Percentiles rank a stretch among this genome's conserved stretches.
phyloP scores from a whole-genome alignment of 2,329 filamentous ascomycete genomes.

The Aspergillus glaucus region DNA sequence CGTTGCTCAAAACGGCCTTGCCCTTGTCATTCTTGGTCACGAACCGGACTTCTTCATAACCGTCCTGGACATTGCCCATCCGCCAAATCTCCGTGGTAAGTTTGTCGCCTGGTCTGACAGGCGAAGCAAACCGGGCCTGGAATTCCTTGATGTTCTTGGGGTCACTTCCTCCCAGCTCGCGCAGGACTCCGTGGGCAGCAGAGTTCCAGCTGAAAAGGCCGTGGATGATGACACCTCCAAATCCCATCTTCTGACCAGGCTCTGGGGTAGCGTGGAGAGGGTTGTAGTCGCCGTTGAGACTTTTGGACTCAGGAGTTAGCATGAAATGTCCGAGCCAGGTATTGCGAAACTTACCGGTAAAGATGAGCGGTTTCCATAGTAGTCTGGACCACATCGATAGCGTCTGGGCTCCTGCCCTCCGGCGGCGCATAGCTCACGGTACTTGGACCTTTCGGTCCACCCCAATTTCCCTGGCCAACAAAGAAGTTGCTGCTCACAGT shows the following conservation, averaged over 20 bases:
- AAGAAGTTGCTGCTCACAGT: conserved; percentile 69
- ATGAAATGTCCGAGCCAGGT: not conserved
- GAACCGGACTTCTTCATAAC: conserved; percentile 79
- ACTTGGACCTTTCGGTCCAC: conserved; percentile 78
- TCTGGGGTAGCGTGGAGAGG: conserved; percentile 83
- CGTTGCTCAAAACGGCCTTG: conserved; percentile 83
- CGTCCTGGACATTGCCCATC: conserved; percentile 55
- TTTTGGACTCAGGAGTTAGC: conserved; percentile 25
- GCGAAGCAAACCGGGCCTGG: conserved; percentile 79
- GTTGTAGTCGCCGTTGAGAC: conserved; percentile 91
- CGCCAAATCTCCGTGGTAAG: conserved; percentile 76
- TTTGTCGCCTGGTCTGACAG: conserved; percentile 77
- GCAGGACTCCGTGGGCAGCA: conserved; percentile 65
- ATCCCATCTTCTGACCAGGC: conserved; percentile 82
- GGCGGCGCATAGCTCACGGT: conserved; percentile 73
- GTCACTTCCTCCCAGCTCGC: conserved; percentile 67
- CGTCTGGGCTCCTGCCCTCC: conserved; percentile 63
- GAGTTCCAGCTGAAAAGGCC: conserved; percentile 85
- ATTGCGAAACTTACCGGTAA: conserved; percentile 51
- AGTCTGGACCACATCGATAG: conserved; percentile 63
- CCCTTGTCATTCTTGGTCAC: conserved; percentile 69
- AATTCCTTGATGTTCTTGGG: conserved; percentile 80
- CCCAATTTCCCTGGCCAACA: conserved; percentile 76
- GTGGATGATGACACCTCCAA: conserved; percentile 82
- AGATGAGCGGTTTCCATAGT: conserved; percentile 65